A percentile compares a stretch with the other conserved stretches of the same genome.
phyloP scores from a whole-genome alignment of 148 eudicot species.

The Fagopyrum homotropicum region DNA sequence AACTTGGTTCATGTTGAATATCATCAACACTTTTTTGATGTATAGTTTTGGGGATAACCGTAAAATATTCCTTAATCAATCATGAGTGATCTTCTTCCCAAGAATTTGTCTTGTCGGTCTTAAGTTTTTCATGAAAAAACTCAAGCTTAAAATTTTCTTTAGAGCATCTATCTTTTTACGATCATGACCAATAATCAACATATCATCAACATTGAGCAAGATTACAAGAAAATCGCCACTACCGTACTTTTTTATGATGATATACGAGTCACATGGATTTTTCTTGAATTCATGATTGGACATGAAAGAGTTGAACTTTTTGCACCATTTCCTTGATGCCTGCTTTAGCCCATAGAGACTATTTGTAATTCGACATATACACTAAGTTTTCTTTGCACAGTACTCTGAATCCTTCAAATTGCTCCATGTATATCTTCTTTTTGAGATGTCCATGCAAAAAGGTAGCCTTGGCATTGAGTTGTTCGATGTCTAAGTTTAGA shows the following conservation, averaged over 20 bases:
- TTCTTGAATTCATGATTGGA: background rate
- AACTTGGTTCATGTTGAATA: too few species aligned
- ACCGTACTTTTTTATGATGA: background rate
- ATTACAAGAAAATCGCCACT: background rate
- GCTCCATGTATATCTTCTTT: background rate
- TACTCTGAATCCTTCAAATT: background rate
- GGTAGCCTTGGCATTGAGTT: background rate
- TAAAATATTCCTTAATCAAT: background rate
- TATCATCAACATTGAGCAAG: background rate
- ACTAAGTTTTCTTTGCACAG: background rate
- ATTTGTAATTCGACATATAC: too few species aligned
- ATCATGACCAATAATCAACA: background rate
- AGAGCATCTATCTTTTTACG: background rate
- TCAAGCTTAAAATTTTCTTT: background rate
- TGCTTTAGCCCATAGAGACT: background rate
- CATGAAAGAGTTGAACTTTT: background rate
- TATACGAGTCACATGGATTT: background rate
- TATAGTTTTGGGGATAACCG: background rate
- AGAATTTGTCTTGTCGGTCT: too few species aligned
- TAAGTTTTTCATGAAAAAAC: background rate
- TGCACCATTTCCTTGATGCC: background rate
- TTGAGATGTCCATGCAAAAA: background rate
- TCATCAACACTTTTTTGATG: background rate
- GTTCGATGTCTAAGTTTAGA: background rate
- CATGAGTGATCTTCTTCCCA: background rate